Conservation (phyloP, 768 basidiomycete species). For the Panellus pusillus region DNA sequence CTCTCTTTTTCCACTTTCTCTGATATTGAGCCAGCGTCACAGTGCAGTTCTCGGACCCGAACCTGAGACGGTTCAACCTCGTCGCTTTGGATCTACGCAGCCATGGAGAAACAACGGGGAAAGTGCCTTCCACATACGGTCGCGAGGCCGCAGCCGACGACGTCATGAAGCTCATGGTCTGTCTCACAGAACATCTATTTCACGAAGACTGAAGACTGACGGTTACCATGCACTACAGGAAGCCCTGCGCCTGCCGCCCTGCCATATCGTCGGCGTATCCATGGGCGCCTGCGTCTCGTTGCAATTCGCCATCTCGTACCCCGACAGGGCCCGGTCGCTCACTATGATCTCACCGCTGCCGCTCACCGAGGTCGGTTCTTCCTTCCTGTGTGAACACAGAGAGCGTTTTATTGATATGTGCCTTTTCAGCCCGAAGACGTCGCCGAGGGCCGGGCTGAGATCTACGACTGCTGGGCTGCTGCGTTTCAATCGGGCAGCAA, state of each 20-base stretch:
- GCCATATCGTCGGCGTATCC: constrained; percentile 38
- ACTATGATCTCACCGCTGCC: constrained; percentile 38
- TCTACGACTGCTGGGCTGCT: constrained; percentile 26
- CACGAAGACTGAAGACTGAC: no score
- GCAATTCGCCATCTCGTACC: constrained; percentile 33
- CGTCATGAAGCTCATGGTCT: constrained; percentile 33
- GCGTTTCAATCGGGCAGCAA: constrained; percentile 18
- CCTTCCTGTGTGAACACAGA: neutral
- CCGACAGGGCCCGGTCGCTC: constrained; percentile 32
- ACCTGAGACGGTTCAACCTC: constrained; percentile 38
- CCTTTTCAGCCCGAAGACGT: constrained; percentile 29
- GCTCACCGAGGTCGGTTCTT: constrained; percentile 33
- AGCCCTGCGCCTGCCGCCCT: constrained; percentile 32
- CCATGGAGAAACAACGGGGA: constrained; percentile 32
- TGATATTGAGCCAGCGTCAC: neutral
- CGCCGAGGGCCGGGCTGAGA: constrained; percentile 28
- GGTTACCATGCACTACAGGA: constrained; percentile 22
- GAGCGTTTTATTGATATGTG: neutral
- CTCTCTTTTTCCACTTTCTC: neutral
- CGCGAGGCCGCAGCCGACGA: constrained; percentile 34
- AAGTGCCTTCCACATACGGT: constrained; percentile 28
- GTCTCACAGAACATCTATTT: neutral
- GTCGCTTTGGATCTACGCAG: constrained; percentile 36
- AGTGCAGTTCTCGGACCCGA: constrained; percentile 39
- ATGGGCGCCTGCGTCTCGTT: constrained; percentile 35